A percentile compares a stretch with the other conserved stretches of the same genome.
Evolutionary conservation across 2,329 filamentous ascomycete genomes (phyloP).

Genomic region (Ceratocystis eucalypticola): DNA sequence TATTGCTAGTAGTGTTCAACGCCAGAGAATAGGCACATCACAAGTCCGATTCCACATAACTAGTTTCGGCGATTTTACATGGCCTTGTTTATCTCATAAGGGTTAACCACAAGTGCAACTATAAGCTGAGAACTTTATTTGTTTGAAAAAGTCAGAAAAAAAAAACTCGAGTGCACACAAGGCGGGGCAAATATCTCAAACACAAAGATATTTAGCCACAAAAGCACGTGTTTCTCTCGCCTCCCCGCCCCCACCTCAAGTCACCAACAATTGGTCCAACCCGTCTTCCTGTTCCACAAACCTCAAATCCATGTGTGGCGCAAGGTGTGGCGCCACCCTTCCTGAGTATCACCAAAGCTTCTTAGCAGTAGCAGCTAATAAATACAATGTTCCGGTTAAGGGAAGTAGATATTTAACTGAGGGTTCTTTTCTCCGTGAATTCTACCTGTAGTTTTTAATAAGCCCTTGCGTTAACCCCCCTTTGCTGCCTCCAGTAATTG

Average conservation of each 20-base stretch:
- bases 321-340: background rate
- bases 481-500: background rate
- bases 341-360: background rate
- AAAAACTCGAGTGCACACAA: background rate
- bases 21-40: background rate
- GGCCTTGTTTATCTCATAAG: background rate
- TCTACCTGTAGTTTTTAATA: background rate
- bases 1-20: background rate
- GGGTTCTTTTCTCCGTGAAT: too few relatives aligned
- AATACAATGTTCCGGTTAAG: too few relatives aligned
- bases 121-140: background rate
- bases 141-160: background rate
- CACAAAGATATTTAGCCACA: conserved; percentile 6
- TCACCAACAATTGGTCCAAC: background rate
- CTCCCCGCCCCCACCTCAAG: conserved; percentile 1
- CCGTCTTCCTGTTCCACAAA: background rate
- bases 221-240: conserved; percentile 9
- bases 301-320: background rate
- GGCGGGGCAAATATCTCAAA: background rate
- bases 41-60: too few relatives aligned
- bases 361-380: background rate
- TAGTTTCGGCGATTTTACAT: background rate
- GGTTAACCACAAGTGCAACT: background rate
- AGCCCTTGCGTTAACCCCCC: background rate
- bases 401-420: too few relatives aligned